Evolutionary conservation across 2,329 filamentous ascomycete species (phyloP), one percentile per base, ranked within the genome.

Genomic region (Diplodia sapinea): DNA sequence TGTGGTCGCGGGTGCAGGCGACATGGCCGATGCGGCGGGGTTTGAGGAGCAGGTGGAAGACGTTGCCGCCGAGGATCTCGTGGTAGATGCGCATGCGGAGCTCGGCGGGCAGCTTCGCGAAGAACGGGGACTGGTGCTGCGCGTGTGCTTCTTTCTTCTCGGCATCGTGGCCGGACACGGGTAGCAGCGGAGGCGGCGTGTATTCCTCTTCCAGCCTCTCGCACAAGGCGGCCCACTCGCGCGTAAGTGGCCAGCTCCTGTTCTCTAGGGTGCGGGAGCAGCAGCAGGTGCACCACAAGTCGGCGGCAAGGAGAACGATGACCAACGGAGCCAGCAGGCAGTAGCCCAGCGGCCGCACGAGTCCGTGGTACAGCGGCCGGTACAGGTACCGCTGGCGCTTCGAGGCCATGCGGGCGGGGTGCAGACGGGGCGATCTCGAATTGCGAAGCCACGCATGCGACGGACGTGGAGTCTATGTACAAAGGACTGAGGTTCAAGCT

Each of bases 31-130:
- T 33, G 38, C 55, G 55, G 23, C 26, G 6, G 3, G 55, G 55
- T 26, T 59, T 43, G 36, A 59, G 38, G 9, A 59, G 36, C 12
- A 59, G 23, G 9, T 59, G 55, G 11, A 59, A 4, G 20, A 59
- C 55, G 8, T 47, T 59, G 2, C 38, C 55, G 12, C 55, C 55
- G 38, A 59, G 55, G 12, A 38, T 15, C 4, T 59, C 36, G 55
- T 47, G 55, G 38, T 26, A 59, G 38, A 59, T 59, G 38, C 55
- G 55, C 38, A 59, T 20, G 36, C 55, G 55, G 13, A 59, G 55
- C 38, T 59, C 55, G 12, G 55, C 23, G 8, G 55, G 55, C 36
- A 59, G 38, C 38, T n/a, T 47, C 12, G 43, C 6, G 55, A 59
- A 59, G 55, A 59, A 17, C 1, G 38, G 55, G 8, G 55, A 59